phyloP scores from a whole-genome alignment of 2,329 filamentous ascomycete species.

The Aspergillus clavatus region DNA sequence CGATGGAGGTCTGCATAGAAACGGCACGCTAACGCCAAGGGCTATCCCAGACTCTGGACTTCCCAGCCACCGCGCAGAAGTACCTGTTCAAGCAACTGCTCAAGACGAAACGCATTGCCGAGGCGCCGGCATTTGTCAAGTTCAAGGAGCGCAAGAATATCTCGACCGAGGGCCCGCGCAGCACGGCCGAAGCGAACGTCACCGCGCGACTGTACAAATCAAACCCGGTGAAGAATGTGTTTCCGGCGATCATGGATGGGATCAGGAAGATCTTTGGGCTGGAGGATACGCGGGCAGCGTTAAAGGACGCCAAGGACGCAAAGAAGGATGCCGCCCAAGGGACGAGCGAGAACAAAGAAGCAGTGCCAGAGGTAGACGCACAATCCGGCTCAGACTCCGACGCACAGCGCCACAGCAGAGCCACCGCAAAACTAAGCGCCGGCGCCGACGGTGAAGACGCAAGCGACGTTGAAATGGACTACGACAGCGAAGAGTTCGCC shows the following conservation, averaged over 20 bases:
- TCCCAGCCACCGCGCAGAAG: conserved; percentile 46
- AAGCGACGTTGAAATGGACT: conserved; percentile 16
- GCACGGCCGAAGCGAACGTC: conserved; percentile 52
- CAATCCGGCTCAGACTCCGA: background rate
- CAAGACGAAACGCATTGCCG: conserved; percentile 54
- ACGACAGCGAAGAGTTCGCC: conserved; percentile 24
- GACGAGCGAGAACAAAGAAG: conserved; percentile 1
- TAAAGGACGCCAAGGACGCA: conserved; percentile 9
- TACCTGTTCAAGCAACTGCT: conserved; percentile 54
- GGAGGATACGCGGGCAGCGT: conserved; percentile 19
- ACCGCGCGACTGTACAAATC: conserved; percentile 57
- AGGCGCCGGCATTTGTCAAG: conserved; percentile 45
- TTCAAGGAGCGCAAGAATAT: conserved; percentile 37
- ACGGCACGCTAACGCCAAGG: background rate
- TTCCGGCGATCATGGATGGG: conserved; percentile 44
- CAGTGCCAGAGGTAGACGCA: background rate
- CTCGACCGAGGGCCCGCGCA: conserved; percentile 34
- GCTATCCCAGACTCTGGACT: conserved; percentile 50
- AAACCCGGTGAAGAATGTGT: conserved; percentile 52
- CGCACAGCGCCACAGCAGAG: no score
- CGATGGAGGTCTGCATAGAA: no score
- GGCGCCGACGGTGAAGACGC: background rate
- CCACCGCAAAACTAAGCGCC: background rate
- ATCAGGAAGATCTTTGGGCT: conserved; percentile 38
- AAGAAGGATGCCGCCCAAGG: conserved; percentile 9